phyloP scores from a whole-genome alignment of 352 stramenopile genomes.

The Phytophthora macrochlamydospora region DNA sequence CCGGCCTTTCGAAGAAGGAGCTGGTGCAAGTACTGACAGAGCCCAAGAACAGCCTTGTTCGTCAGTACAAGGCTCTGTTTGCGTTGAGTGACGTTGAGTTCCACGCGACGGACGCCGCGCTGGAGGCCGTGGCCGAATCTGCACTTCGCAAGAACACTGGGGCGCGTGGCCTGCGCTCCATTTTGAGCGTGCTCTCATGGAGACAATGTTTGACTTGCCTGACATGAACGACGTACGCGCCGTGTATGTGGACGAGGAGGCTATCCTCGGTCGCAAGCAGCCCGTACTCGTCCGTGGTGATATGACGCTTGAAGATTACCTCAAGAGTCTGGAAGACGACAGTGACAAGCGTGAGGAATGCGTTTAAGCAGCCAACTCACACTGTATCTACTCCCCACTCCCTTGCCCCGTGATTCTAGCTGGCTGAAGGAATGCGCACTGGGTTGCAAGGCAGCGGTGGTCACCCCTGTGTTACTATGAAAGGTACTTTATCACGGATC shows the following conservation, averaged over 20 bases:
- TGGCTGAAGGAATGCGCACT: constrained; percentile 7
- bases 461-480: constrained; percentile 27
- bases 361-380: constrained; percentile 34
- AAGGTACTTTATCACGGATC: constrained; percentile 42
- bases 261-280: constrained; percentile 89
- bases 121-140: constrained; percentile 94
- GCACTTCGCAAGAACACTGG: constrained; percentile 95
- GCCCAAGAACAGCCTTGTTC: constrained; percentile 97
- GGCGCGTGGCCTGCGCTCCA: constrained; percentile 95
- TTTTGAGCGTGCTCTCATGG: constrained; percentile 95
- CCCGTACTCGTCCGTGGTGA: constrained; percentile 89
- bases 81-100: constrained; percentile 97
- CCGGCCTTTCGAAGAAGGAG: constrained; percentile 90
- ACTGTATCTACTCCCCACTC: not conserved
- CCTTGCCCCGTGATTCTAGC: constrained; percentile 5
- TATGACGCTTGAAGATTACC: constrained; percentile 72
- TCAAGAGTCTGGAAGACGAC: constrained; percentile 74
- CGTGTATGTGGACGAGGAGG: constrained; percentile 94
- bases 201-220: constrained; percentile 97
- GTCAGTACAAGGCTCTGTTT: constrained; percentile 98
- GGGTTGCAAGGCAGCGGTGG: constrained; percentile 12
- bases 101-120: constrained; percentile 93
- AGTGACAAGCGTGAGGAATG: constrained; percentile 60
- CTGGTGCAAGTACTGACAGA: constrained; percentile 96
- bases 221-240: constrained; percentile 91